Conservation (phyloP, 306 rosid genomes). For the Fagus sylvatica region DNA sequence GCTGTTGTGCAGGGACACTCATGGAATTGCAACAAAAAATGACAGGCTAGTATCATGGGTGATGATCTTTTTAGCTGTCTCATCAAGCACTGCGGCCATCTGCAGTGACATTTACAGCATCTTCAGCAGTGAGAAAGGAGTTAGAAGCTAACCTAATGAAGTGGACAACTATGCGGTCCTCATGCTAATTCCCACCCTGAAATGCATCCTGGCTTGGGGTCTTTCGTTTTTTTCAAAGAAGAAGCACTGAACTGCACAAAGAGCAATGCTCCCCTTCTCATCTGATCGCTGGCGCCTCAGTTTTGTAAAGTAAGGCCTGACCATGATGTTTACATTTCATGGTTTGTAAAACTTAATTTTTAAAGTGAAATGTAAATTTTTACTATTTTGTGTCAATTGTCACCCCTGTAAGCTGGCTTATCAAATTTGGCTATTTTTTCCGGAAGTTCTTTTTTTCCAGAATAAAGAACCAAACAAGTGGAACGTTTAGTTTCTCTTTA, state of each 20-base stretch:
- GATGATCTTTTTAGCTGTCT: constrained; percentile 60
- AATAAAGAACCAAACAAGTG: neutral
- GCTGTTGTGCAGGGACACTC: constrained; percentile 50
- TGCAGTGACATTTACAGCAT: constrained; percentile 57
- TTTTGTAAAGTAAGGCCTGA: neutral
- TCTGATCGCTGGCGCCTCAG: neutral
- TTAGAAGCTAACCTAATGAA: constrained; percentile 30
- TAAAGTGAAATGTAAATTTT: neutral
- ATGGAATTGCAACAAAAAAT: constrained; percentile 60
- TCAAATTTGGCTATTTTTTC: neutral
- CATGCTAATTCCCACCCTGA: neutral
- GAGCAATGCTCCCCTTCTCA: constrained; percentile 4
- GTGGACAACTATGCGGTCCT: neutral
- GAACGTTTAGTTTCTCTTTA: neutral
- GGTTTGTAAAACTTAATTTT: neutral
- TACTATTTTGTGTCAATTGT: neutral
- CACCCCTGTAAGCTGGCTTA: neutral
- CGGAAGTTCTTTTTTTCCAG: neutral
- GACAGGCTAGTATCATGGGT: constrained; percentile 54
- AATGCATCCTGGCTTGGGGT: neutral
- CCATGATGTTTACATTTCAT: neutral
- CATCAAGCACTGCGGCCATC: constrained; percentile 62
- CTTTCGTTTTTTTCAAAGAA: neutral
- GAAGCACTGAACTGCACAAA: constrained; percentile 14
- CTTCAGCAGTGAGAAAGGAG: constrained; percentile 26